Base-by-base conservation (phyloP, 768 basidiomycete genomes). In the Clavulina sp. region DNA sequence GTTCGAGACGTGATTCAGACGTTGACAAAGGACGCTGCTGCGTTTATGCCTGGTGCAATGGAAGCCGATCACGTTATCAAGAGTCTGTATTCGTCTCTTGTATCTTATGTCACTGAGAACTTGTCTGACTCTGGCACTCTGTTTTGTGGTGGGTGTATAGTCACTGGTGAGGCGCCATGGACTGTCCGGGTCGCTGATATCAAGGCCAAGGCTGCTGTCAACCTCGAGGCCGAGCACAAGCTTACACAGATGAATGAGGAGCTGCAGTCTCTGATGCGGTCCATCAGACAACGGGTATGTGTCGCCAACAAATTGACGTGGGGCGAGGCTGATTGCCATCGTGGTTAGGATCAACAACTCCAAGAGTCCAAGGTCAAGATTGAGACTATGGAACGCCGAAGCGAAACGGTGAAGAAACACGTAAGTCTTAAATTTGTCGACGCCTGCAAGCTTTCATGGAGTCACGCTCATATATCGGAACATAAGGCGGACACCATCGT, bases 311-410 rank as follows among this genome's bases (percentile, higher is more conserved):
- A 3, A 24, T 30, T n/a, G 16, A 13, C 1, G 18, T 30, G 33
- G 30, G 9, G 3, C 18, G 9, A 41, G 28, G 13, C 32, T 41
- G 5, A 5, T 23, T 29, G 9, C 36, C 1, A 7, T 7, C 9
- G 9, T 13, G 9, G 33, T n/a, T 80, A 86, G 66, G 95, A 97
- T 56, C 89, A 95, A 70, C 73, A 66, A 24, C 79, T 88, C 32
- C 89, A 96, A 63, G 95, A 97, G 61, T 71, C 80, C 3, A 69
- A 70, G 2, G 91, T 96, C 51, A 96, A 92, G 71, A 88, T 96
- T 52, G 88, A 96, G 63, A 73, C 92, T 13, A 84, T 97, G 77
- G 91, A 95, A 62, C 78, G 91, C 43, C 76, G 89, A 30, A 80
- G 91, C 72, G 92, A 97, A 62, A 75, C 79, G 1, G 81, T 80